Percentiles rank a stretch among this genome's conserved stretches.
These are phyloP conservation scores for Baorangia bicolor DNA, from an alignment of 768 basidiomycete species.

Conservation along the genomic window DNA sequence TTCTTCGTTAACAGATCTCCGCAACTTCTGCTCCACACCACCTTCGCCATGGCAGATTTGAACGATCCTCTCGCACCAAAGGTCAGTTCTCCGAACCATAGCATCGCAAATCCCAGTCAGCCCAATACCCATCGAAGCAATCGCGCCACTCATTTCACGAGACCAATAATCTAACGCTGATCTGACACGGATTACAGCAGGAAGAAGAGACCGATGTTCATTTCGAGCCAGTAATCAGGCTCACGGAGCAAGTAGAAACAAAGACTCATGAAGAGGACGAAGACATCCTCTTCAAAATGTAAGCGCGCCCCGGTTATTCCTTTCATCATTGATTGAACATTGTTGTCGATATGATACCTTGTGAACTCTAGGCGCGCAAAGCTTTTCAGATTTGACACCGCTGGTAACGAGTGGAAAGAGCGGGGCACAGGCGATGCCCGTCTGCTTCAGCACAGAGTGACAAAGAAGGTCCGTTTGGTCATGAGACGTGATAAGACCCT, in stretches of 20 bases:
- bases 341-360: conserved; percentile 9
- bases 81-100: conserved; percentile 42
- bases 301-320: conserved; percentile 32
- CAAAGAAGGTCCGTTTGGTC: conserved; percentile 90
- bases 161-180: conserved; percentile 22
- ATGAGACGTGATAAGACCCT: conserved; percentile 99
- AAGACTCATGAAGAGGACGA: conserved; percentile 97
- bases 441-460: conserved; percentile 84
- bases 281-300: conserved; percentile 94
- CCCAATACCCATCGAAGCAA: conserved; percentile 22
- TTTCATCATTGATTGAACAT: background rate
- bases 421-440: conserved; percentile 95
- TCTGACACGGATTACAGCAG: conserved; percentile 31
- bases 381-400: conserved; percentile 89
- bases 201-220: conserved; percentile 85
- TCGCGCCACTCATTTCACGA: conserved; percentile 30
- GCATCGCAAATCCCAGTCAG: background rate
- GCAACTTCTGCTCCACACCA: conserved; percentile 8
- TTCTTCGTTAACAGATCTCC: conserved; percentile 13
- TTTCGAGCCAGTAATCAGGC: conserved; percentile 95
- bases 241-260: conserved; percentile 92
- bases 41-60: conserved; percentile 52
- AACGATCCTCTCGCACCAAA: conserved; percentile 69
- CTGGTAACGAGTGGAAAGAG: conserved; percentile 93
- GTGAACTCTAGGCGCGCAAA: conserved; percentile 81